Evolutionary conservation across 345 rosid species (phyloP).

Genomic region (Boechera retrofracta): DNA sequence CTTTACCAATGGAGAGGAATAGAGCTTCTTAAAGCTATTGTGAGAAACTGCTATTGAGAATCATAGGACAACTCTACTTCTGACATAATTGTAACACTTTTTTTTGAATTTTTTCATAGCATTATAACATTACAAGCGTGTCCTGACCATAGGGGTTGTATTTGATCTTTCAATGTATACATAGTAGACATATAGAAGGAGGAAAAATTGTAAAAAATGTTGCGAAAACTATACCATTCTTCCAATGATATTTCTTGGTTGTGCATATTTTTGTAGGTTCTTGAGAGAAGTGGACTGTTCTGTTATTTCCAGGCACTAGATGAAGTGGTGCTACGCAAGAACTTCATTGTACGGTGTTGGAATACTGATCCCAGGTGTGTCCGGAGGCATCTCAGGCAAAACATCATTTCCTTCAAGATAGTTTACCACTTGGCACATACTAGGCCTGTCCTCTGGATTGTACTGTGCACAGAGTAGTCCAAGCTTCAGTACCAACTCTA

Average conservation of each 20-base stretch:
- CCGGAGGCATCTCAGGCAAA: slow-evolving; percentile 48
- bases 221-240: slow-evolving; percentile 2
- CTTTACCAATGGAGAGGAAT: neutral
- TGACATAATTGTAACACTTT: slow-evolving; percentile 1
- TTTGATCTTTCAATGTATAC: slow-evolving; percentile 23
- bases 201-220: slow-evolving; percentile 22
- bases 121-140: slow-evolving; percentile 20
- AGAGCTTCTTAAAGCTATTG: neutral
- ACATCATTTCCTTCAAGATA: slow-evolving; percentile 64
- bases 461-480: slow-evolving; percentile 77
- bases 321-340: slow-evolving; percentile 31
- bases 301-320: neutral
- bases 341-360: slow-evolving; percentile 46
- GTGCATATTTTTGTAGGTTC: neutral
- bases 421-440: slow-evolving; percentile 68
- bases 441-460: slow-evolving; percentile 60
- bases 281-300: neutral
- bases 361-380: slow-evolving; percentile 44
- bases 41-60: slow-evolving; percentile 1
- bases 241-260: slow-evolving; percentile 9
- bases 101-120: neutral
- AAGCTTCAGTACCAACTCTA: slow-evolving; percentile 61
- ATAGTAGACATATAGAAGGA: slow-evolving; percentile 4
- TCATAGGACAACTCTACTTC: neutral
- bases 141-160: slow-evolving; percentile 1